Evolutionary conservation across 805 yeast genomes (phyloP), one percentile per base, ranked within the genome.

Genomic region (Kluyveromyces dobzhanskii): DNA sequence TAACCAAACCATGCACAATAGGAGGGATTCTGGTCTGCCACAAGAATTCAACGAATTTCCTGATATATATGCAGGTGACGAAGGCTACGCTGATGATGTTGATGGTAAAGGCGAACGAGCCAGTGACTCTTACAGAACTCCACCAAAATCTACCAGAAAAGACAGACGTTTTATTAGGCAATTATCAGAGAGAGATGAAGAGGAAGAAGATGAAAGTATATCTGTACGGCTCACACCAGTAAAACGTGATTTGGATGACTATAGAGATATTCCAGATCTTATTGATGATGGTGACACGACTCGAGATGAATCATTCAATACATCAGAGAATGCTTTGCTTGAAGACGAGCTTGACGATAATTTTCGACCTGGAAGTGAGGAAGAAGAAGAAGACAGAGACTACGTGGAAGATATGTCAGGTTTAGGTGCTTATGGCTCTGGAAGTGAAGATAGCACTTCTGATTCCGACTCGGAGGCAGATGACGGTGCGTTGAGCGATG

Each of bases 201-300:
- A 36, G 6, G 38, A 37, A 17, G 28, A 14, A 9, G 23, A 18
- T 25, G 37, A 17, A 6, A 43, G 36, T 23, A 24, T 31, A 4
- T 35, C 32, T 17, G 24, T 42, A 16, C 23, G 33, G 5, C 31
- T 48, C 17, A 49, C 57, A 35, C 26, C 46, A 30, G 30, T 41
- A 24, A 27, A 35, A 30, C 35, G 39, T 44, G 30, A 30, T 41
- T 31, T 43, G 13, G 54, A 42, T 7, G 67, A 62, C 39, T 75
- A 71, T 47, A 75, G 66, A 44, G 80, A 71, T 50, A 70, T 72
- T 45, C 81, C 81, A 44, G 76, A 74, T 54, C 75, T 90, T 60
- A 85, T 85, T 51, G 92, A 82, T 61, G 94, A 90, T 59, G 94
- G 85, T 74, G 85, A 65, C 12, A 54, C 50, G 21, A 47, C 59